These are phyloP conservation scores for Xerocomus amazonicus DNA, from an alignment of 1,284 basidiomycete species.

Conservation along the genomic window DNA sequence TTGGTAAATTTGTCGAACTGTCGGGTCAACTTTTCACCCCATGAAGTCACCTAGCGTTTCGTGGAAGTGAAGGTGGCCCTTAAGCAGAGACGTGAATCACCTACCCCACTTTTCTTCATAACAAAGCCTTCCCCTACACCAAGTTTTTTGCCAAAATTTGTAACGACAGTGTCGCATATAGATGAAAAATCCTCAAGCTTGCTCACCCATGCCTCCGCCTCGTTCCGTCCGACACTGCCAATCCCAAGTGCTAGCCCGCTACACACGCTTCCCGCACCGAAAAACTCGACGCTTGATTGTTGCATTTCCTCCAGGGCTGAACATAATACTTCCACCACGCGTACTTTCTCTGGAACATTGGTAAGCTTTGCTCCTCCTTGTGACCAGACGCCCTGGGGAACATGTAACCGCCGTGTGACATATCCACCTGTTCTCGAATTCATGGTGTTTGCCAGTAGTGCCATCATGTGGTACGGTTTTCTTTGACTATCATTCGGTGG, in stretches of 20 bases:
- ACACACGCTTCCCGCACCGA: conserved; percentile 74
- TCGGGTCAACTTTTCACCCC: conserved; percentile 80
- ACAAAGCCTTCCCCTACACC: conserved; percentile 82
- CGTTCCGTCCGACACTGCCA: conserved; percentile 62
- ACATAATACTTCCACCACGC: conserved; percentile 76
- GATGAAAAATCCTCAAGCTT: conserved; percentile 69
- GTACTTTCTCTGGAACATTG: conserved; percentile 81
- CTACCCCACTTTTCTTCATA: conserved; percentile 71
- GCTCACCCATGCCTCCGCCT: conserved; percentile 68
- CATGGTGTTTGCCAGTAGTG: conserved; percentile 77
- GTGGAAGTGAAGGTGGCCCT: conserved; percentile 14
- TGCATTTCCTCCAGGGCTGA: conserved; percentile 76
- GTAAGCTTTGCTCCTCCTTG: conserved; percentile 81
- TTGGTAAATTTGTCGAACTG: conserved; percentile 89
- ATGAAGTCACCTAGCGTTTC: conserved; percentile 48
- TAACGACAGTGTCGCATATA: conserved; percentile 82
- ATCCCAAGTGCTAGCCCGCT: conserved; percentile 69
- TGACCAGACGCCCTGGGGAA: conserved; percentile 89
- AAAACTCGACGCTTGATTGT: conserved; percentile 59
- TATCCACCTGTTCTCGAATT: conserved; percentile 81
- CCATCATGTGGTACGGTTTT: conserved; percentile 90
- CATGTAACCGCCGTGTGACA: conserved; percentile 82
- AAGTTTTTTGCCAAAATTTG: conserved; percentile 85
- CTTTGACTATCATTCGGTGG: conserved; percentile 72
- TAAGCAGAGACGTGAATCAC: conserved; percentile 26